These are phyloP conservation scores for Xylaria nigripes DNA, from an alignment of 495 filamentous ascomycete genomes.

Conservation along the genomic window DNA sequence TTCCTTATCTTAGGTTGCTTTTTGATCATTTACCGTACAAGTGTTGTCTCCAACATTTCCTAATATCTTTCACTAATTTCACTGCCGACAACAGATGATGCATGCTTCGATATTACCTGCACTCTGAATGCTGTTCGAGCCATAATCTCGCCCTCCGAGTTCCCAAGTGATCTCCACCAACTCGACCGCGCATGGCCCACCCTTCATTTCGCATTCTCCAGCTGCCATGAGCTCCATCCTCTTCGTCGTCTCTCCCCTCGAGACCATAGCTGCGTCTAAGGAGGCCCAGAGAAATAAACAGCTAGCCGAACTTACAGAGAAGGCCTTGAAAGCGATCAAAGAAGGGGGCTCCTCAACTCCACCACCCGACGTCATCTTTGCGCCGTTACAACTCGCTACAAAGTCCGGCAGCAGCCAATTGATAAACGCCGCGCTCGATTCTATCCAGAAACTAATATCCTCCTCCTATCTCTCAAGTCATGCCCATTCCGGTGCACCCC, in stretches of 20 bases:
- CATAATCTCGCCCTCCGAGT: not conserved
- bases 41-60: not conserved
- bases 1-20: not conserved
- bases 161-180: slow-evolving; percentile 7
- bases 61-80: not conserved
- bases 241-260: slow-evolving; percentile 86
- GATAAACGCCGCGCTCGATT: slow-evolving; percentile 86
- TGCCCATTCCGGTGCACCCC: slow-evolving; percentile 31
- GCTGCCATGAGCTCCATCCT: slow-evolving; percentile 82
- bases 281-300: slow-evolving; percentile 76
- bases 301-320: slow-evolving; percentile 68
- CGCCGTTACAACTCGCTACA: slow-evolving; percentile 79
- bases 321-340: slow-evolving; percentile 76
- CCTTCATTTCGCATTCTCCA: slow-evolving; percentile 24
- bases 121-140: not conserved
- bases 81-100: not conserved
- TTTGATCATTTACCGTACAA: not conserved
- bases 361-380: slow-evolving; percentile 86
- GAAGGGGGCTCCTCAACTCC: slow-evolving; percentile 58
- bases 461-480: slow-evolving; percentile 94
- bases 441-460: slow-evolving; percentile 96
- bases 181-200: slow-evolving; percentile 33
- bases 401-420: slow-evolving; percentile 74
- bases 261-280: slow-evolving; percentile 79
- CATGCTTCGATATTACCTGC: not conserved